Evolutionary conservation across 306 rosid species (phyloP).

Genomic region (Quercus bicolor): DNA sequence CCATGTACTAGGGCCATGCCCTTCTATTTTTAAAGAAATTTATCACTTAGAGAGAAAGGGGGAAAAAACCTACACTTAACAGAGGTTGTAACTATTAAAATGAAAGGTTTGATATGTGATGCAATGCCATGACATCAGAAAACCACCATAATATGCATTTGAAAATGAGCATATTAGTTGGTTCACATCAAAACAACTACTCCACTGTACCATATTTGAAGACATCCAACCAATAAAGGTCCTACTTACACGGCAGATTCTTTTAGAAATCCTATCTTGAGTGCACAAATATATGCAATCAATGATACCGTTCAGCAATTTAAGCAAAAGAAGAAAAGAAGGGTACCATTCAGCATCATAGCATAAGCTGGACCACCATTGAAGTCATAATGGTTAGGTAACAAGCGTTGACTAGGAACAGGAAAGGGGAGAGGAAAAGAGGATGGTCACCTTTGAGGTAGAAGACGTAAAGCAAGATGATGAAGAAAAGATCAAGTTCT

Average conservation of each 20-base stretch:
- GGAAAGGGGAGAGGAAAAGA: too few species aligned
- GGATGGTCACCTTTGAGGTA: too few species aligned
- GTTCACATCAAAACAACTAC: slow-evolving; percentile 1
- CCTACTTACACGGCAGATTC: not conserved
- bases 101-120: not conserved
- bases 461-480: too few species aligned
- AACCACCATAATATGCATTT: not conserved
- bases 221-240: slow-evolving; percentile 1
- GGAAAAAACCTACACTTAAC: too few species aligned
- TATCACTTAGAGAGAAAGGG: not conserved
- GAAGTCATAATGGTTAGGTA: too few species aligned
- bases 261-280: not conserved
- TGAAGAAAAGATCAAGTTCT: too few species aligned
- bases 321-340: not conserved
- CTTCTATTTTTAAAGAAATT: not conserved
- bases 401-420: too few species aligned
- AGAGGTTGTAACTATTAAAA: too few species aligned
- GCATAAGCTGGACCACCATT: too few species aligned
- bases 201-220: not conserved
- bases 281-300: not conserved
- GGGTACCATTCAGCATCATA: too few species aligned
- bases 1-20: not conserved
- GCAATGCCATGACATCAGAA: not conserved
- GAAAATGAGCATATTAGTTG: not conserved
- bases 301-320: not conserved